Percentiles rank a stretch among this genome's conserved stretches.
Conservation (phyloP, 768 basidiomycete genomes). For the Hemileccinum impolitum region DNA sequence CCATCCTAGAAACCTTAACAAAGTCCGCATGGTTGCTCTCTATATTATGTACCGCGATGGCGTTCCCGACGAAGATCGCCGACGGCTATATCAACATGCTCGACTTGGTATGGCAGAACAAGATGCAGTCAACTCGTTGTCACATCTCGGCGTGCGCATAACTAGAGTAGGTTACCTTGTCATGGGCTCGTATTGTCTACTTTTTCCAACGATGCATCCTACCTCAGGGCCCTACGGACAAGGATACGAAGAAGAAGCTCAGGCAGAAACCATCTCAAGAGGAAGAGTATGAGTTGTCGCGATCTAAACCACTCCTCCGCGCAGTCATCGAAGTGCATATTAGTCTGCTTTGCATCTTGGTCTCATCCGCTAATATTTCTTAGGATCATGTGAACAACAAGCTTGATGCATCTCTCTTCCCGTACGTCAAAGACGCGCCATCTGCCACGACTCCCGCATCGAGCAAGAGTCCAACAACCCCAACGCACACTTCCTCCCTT, state of each 20-base stretch:
- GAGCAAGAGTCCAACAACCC: slow-evolving; percentile 44
- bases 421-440: slow-evolving; percentile 84
- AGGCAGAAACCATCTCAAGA: slow-evolving; percentile 73
- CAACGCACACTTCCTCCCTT: slow-evolving; percentile 66
- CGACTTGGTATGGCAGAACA: slow-evolving; percentile 83
- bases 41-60: slow-evolving; percentile 95
- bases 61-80: slow-evolving; percentile 96
- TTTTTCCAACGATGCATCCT: background rate
- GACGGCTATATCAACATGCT: slow-evolving; percentile 93
- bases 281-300: slow-evolving; percentile 96
- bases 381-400: slow-evolving; percentile 82
- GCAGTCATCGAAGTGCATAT: slow-evolving; percentile 74
- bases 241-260: slow-evolving; percentile 75
- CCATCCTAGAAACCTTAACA: slow-evolving; percentile 69
- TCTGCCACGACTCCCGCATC: slow-evolving; percentile 44
- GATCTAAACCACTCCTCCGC: slow-evolving; percentile 82
- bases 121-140: slow-evolving; percentile 87
- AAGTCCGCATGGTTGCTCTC: slow-evolving; percentile 93
- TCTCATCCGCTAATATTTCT: background rate
- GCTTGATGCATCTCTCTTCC: slow-evolving; percentile 78
- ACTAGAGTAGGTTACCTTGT: slow-evolving; percentile 55
- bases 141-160: slow-evolving; percentile 79
- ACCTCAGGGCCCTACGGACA: slow-evolving; percentile 64
- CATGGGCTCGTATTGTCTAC: background rate
- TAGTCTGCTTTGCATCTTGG: background rate